Evolutionary conservation across 768 basidiomycete species (phyloP).

Genomic region (Boletellus ananiceps): DNA sequence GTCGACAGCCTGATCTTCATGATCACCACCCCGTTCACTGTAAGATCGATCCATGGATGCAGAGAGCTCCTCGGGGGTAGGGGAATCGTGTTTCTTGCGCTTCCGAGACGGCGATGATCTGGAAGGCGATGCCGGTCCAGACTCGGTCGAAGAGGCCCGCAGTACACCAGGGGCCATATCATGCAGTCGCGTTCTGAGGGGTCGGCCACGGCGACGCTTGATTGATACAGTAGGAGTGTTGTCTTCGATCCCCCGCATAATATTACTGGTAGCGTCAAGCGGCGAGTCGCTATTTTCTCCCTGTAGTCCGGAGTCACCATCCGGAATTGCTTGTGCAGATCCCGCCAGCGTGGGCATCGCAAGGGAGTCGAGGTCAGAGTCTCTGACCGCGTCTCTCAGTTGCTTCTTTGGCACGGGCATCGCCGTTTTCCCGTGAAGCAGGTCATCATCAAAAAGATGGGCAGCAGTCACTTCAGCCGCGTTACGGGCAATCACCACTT

Average conservation of each 20-base stretch:
- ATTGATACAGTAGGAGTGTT: constrained; percentile 1
- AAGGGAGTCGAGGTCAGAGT: constrained; percentile 12
- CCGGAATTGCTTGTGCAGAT: constrained; percentile 17
- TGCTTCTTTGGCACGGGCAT: constrained; percentile 23
- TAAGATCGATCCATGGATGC: constrained; percentile 5
- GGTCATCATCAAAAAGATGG: constrained; percentile 31
- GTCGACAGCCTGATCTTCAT: constrained; percentile 4
- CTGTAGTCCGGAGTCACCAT: constrained; percentile 5
- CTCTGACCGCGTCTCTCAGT: constrained; percentile 12
- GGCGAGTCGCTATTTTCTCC: constrained; percentile 7
- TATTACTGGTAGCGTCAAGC: constrained; percentile 4
- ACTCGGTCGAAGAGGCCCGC: constrained; percentile 5
- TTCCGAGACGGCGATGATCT: constrained; percentile 36
- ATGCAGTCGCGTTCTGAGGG: constrained; percentile 22
- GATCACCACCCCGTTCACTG: constrained; percentile 3
- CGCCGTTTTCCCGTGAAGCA: constrained; percentile 12
- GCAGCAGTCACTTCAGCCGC: constrained; percentile 22
- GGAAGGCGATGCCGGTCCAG: constrained; percentile 11
- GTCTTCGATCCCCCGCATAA: constrained; percentile 5
- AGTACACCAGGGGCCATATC: constrained; percentile 1
- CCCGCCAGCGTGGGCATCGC: constrained; percentile 16
- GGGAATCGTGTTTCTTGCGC: constrained; percentile 41
- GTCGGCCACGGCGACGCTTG: constrained; percentile 35
- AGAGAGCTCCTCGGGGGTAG: constrained; percentile 23
- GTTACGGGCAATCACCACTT: constrained; percentile 1